Evolutionary conservation across 2,329 filamentous ascomycete genomes (phyloP).

Genomic region (Camillea tinctor): DNA sequence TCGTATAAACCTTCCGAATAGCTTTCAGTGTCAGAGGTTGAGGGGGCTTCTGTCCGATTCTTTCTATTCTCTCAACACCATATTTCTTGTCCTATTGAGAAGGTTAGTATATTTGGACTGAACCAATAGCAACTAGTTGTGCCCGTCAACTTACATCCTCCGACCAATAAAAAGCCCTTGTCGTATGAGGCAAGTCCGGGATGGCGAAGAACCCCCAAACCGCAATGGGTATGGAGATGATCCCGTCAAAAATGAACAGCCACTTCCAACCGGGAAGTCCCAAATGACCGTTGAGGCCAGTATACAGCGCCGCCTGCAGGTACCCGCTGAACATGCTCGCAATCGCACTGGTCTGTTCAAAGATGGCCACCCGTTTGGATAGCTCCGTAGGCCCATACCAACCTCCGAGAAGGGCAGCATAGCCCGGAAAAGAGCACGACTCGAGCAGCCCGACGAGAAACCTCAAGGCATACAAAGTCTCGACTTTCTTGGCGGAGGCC

Average conservation of each 20-base stretch:
- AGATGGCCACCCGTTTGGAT: conserved; percentile 44
- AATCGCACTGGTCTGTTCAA: conserved; percentile 46
- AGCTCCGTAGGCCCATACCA: conserved; percentile 29
- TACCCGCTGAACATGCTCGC: conserved; percentile 50
- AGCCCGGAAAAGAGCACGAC: conserved; percentile 26
- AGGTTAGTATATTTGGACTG: not conserved
- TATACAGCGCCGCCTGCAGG: conserved; percentile 47
- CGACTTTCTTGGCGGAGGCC: conserved; percentile 24
- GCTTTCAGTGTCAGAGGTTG: conserved; percentile 11
- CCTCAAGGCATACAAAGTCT: conserved; percentile 27
- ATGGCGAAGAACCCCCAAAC: conserved; percentile 43
- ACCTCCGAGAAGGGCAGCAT: conserved; percentile 27
- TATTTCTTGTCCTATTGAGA: conserved; percentile 11
- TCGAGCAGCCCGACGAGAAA: conserved; percentile 34
- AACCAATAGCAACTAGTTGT: not conserved
- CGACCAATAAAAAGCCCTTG: conserved; percentile 13
- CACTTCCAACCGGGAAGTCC: conserved; percentile 46
- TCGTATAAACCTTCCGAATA: conserved; percentile 13
- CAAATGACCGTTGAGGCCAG: conserved; percentile 43
- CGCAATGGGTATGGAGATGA: conserved; percentile 31
- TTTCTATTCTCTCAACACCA: conserved; percentile 21
- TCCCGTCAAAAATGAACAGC: conserved; percentile 47
- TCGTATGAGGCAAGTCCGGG: conserved; percentile 25
- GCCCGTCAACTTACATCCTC: not conserved
- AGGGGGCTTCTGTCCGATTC: conserved; percentile 17